Percentiles rank a stretch among this genome's conserved stretches.
Conservation (phyloP, 2,329 filamentous ascomycete genomes). For the Leptographium wingfieldii region DNA sequence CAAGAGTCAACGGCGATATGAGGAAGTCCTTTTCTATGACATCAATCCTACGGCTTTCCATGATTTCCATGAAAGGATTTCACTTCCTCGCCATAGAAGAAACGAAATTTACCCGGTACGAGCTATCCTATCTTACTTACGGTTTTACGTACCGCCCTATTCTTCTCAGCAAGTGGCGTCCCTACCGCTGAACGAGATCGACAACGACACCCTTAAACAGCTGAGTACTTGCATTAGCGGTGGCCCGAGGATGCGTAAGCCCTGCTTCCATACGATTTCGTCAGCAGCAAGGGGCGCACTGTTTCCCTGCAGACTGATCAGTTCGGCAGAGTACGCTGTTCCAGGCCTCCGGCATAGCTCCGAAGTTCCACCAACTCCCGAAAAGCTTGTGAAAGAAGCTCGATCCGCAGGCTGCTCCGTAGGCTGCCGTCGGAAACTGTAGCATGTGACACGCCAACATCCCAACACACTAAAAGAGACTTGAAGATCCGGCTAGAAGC, state of each 20-base stretch:
- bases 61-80: no score
- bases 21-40: not conserved
- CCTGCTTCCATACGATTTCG: not conserved
- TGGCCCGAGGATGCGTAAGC: not conserved
- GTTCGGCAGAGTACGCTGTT: not conserved
- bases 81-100: no score
- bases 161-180: not conserved
- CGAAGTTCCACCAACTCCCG: not conserved
- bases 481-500: not conserved
- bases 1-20: not conserved
- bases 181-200: no score
- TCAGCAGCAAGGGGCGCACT: not conserved
- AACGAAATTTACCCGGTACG: not conserved
- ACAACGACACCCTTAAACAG: not conserved
- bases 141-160: not conserved
- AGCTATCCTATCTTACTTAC: no score
- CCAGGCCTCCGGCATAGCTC: not conserved
- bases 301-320: not conserved
- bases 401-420: not conserved
- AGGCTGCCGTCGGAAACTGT: not conserved
- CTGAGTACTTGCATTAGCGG: not conserved
- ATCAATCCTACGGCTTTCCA: no score
- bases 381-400: not conserved
- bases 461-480: not conserved
- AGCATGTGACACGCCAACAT: not conserved